phyloP scores from a whole-genome alignment of 169 alveolate species.

The Cryptosporidium sp. region DNA sequence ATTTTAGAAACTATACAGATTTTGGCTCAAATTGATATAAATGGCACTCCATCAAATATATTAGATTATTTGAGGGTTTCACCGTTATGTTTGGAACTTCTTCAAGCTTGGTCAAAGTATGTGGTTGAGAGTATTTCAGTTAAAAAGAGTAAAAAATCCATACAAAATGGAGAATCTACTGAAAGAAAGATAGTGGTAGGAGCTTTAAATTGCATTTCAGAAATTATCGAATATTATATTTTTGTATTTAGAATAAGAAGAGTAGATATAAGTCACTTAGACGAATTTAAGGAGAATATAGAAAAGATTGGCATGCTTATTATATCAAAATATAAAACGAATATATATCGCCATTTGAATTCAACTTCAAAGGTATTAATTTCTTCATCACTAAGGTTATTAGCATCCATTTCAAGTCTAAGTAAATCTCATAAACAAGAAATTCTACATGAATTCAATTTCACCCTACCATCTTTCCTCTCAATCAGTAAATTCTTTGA shows the following conservation, averaged over 20 bases:
- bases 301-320: conserved; percentile 34
- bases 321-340: conserved; percentile 2
- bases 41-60: conserved; percentile 4
- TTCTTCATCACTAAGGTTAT: conserved; percentile 28
- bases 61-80: conserved; percentile 22
- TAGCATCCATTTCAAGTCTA: conserved; percentile 20
- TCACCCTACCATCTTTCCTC: conserved; percentile 14
- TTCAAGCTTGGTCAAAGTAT: conserved; percentile 53
- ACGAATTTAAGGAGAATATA: conserved; percentile 6
- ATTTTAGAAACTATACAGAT: conserved; percentile 29
- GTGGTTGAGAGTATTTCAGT: conserved; percentile 33
- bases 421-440: conserved; percentile 36
- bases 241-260: neutral
- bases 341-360: conserved; percentile 45
- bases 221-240: conserved; percentile 12
- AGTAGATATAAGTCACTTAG: neutral
- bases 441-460: conserved; percentile 25
- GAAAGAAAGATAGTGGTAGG: conserved; percentile 13
- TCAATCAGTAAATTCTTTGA: conserved; percentile 38
- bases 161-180: conserved; percentile 13
- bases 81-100: conserved; percentile 41
- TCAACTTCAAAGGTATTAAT: conserved; percentile 16
- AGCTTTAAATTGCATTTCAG: conserved; percentile 32
- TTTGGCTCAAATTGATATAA: neutral
- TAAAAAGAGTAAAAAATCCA: neutral